A percentile compares a stretch with the other conserved stretches of the same genome.
Conservation (phyloP, 2,329 filamentous ascomycete genomes). For the Diaporthe amygdali region DNA sequence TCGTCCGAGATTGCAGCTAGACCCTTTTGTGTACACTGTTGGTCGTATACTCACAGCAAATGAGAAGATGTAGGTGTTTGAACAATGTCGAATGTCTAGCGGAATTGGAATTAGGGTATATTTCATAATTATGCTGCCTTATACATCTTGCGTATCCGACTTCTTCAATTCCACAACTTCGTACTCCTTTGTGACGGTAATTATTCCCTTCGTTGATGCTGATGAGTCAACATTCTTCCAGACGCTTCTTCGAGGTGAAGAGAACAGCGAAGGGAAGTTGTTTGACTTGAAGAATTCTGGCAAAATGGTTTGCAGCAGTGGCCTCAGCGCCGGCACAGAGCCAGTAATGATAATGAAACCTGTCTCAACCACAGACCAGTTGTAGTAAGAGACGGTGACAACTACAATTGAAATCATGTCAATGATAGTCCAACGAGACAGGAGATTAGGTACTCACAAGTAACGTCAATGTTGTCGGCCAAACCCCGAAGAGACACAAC, state of each 20-base stretch:
- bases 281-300: constrained; percentile 2
- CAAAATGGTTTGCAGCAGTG: constrained; percentile 24
- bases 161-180: neutral
- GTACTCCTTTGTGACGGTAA: constrained; percentile 14
- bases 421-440: neutral
- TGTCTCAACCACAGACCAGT: constrained; percentile 39
- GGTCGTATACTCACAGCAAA: neutral
- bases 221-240: neutral
- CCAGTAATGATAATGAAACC: constrained; percentile 40
- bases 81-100: neutral
- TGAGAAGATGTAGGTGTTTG: neutral
- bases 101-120: neutral
- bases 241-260: neutral
- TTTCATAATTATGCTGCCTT: neutral
- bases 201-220: neutral
- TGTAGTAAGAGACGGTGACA: constrained; percentile 34
- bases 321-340: constrained; percentile 38
- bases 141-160: neutral
- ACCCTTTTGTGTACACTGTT: neutral
- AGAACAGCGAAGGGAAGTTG: constrained; percentile 14
- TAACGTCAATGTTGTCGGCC: constrained; percentile 33
- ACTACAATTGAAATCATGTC: constrained; percentile 23
- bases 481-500: constrained; percentile 30
- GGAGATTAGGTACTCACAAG: constrained; percentile 29
- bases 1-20: neutral